Base-by-base conservation (phyloP, 257 asterid genomes). In the Eucommia ulmoides region DNA sequence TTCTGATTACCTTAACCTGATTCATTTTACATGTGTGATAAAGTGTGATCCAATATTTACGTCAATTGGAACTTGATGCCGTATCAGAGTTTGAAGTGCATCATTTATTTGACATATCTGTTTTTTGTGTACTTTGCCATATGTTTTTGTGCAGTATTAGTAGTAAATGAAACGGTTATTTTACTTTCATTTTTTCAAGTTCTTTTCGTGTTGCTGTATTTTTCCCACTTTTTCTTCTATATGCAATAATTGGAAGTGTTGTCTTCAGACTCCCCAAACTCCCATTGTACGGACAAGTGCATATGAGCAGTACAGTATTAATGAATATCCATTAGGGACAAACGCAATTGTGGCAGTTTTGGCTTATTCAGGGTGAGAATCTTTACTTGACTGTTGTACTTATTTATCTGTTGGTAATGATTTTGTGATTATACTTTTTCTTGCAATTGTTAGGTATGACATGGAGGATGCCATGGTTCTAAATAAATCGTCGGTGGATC, bases 391-490 rank as follows among this genome's bases (percentile, higher is more conserved):
- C 44, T 41, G 24, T 4, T 18, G 22, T 8, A 22, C 33, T 10
- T 35, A 17, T 57, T 25, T 33, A 29, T 26, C 4, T 45, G 25
- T 22, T 41, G 17, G 35, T 57, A 23, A 2, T 47, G 41, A 51
- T 33, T 51, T n/a, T n/a, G n/a, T n/a, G n/a, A n/a, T n/a, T n/a
- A n/a, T n/a, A n/a, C n/a, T n/a, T n/a, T n/a, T n/a, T n/a, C n/a
- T n/a, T n/a, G n/a, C n/a, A n/a, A n/a, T n/a, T n/a, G n/a, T n/a
- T 74, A 89, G 98, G 23, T 91, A 86, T 42, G 98, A 91, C 65
- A 91, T 91, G 98, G 98, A 91, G 80, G 96, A 91, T 46, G 98
- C 98, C 46, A 91, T 91, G 96, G 76, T 91, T 33, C 56, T 91
- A 60, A 91, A 91, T 68, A 91, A 83, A 73, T 86, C 98, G 59